Conservation (phyloP, 306 rosid species). For the Quercus wislizeni region DNA sequence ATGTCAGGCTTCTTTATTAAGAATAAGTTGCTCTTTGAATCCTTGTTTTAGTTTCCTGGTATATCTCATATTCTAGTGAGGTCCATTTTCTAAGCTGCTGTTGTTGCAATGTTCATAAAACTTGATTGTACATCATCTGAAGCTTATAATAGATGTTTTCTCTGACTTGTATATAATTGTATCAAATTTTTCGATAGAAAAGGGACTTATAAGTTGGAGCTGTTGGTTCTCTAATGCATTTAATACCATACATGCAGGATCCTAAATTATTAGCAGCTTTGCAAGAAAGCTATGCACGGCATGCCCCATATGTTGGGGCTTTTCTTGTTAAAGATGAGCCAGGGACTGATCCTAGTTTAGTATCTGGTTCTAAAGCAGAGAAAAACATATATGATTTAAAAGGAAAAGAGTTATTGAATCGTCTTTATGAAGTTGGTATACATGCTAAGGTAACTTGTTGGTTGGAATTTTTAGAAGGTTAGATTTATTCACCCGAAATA, state of each 20-base stretch:
- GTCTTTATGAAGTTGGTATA: constrained; percentile 96
- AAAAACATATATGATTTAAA: constrained; percentile 63
- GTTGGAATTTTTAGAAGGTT: constrained; percentile 2
- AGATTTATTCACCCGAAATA: background rate
- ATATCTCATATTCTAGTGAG: too few relatives aligned
- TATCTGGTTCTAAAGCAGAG: constrained; percentile 71
- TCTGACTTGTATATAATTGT: constrained; percentile 9
- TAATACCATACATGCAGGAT: constrained; percentile 55
- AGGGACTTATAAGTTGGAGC: background rate
- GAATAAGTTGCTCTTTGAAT: background rate
- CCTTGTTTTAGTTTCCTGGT: background rate
- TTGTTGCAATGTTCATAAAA: too few relatives aligned
- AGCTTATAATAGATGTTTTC: constrained; percentile 5
- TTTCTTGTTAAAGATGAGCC: constrained; percentile 91
- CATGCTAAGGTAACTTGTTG: constrained; percentile 73
- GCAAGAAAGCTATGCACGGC: constrained; percentile 80
- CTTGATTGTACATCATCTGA: background rate
- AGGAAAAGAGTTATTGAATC: constrained; percentile 81
- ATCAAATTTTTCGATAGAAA: background rate
- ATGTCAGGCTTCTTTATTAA: constrained; percentile 17
- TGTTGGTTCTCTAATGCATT: constrained; percentile 7
- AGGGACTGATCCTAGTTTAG: constrained; percentile 66
- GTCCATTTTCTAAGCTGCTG: too few relatives aligned
- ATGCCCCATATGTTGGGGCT: constrained; percentile 98
- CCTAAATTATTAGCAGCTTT: constrained; percentile 86